A percentile compares a stretch with the other conserved stretches of the same genome.
Conservation (phyloP, 345 rosid species). For the Rhodomyrtus tomentosa region DNA sequence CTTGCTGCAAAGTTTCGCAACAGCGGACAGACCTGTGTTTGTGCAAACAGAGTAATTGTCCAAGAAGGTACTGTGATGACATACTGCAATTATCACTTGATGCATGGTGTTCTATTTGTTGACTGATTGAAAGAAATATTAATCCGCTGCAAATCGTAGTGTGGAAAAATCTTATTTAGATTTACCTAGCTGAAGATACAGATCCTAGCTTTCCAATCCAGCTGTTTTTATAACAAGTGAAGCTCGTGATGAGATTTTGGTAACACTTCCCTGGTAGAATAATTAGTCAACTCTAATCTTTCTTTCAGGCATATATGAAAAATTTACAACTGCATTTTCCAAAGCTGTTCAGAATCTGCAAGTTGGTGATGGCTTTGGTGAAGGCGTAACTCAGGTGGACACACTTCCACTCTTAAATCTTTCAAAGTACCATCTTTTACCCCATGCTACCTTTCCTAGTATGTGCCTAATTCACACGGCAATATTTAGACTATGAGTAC, state of each 20-base stretch:
- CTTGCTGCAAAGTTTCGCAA: constrained; percentile 94
- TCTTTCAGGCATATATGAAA: constrained; percentile 78
- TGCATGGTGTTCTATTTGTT: neutral
- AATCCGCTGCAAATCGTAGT: neutral
- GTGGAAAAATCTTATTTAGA: neutral
- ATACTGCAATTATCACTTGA: neutral
- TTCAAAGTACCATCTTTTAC: neutral
- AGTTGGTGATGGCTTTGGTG: constrained; percentile 93
- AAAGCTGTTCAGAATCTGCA: constrained; percentile 75
- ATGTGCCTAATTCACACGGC: neutral
- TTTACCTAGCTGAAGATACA: neutral
- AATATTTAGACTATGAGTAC: neutral
- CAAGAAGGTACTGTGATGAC: constrained; percentile 68
- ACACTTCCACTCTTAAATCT: neutral
- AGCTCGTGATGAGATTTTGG: neutral
- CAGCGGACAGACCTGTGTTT: constrained; percentile 96
- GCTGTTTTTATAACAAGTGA: neutral
- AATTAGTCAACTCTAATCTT: neutral
- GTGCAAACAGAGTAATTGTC: constrained; percentile 82
- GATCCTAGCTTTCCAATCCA: neutral
- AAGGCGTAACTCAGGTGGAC: constrained; percentile 63
- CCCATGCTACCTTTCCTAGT: neutral
- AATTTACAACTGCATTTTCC: constrained; percentile 76
- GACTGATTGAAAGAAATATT: neutral
- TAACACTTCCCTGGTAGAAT: neutral